Base-by-base conservation (phyloP, 2,329 filamentous ascomycete species). In the Trichoderma sp. region DNA sequence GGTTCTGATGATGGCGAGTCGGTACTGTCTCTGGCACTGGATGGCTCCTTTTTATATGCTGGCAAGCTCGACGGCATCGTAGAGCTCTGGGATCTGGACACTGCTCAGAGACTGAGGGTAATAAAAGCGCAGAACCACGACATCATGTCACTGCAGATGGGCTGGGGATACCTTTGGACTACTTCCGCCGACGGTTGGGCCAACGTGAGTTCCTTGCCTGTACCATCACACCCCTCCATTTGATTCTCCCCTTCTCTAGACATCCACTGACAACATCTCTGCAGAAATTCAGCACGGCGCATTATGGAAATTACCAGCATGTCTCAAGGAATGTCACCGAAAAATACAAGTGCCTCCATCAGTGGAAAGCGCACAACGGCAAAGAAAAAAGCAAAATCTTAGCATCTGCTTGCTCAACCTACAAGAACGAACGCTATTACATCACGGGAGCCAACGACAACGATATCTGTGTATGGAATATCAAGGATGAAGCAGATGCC, bases 31-130 rank as follows among this genome's bases (percentile, higher is more conserved):
- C 86, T 99, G 67, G 91, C 93, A 6, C 87, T 97, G 3, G 95
- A 98, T 73, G 94, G 94, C 0, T 95, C 94, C 0, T 97, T 99
- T 75, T 86, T 99, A 5, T 99, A 98, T 79, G 93, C 93, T 72
- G 96, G 96, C 61, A 92, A 97, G 76, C 88, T 94, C 1, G 91
- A 93, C 50, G 97, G 96, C 26, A 88, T 97, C 65, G 90, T 99
- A 72, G 95, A 98, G 79, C 89, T 99, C 12, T 99, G 97, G 95
- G 97, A 99, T 79, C 86, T 99, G 15, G 95, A 98, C 79, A 98
- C 96, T 0, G 91, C 92, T 68, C 96, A 99, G 81, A 91, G 96
- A 63, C 87, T 99, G 58, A 88, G 96, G 71, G 94, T 93, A 20
- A 92, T 99, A 78, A 94, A 92, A 78, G 90, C 92, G 1, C 92